Evolutionary conservation across 306 rosid species (phyloP), one percentile per base, ranked within the genome.

Genomic region (Pachyrhizus erosus): DNA sequence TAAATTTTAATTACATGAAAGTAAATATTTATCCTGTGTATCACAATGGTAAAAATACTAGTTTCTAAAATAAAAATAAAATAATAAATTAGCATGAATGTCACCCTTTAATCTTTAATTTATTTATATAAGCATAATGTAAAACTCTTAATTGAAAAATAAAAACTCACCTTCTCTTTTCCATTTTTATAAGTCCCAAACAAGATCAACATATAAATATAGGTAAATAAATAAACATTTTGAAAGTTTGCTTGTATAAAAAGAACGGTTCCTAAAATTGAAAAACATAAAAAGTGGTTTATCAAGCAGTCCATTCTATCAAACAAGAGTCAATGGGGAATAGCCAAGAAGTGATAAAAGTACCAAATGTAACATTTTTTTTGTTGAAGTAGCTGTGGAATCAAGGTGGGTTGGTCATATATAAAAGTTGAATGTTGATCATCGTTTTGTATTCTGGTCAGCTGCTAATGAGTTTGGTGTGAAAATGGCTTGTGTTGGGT

Each of bases 401-500:
- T 65, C 26, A n/a, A 21, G 46, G 45, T 33, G 45, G 70, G 21
- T 62, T 62, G 70, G 46, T 14, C 70, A 65, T 34, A 33, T 9
- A 33, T 3, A 65, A 64, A 65, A 65, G 24, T 17, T 65, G 46
- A 33, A 33, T 17, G 5, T 64, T 7, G 23, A 27, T 61, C 46
- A 29, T 7, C 14, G 7, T 61, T 26, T 10, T 55, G 14, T 45
- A n/a, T 76, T 76, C 5, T 39, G 70, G 55, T 40, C 8, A 40
- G 69, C 17, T 79, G 34, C 70, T 4, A 43, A 11, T 45, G 39
- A 58, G 76, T 45, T 58, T 60, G 80, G 80, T 37, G 45, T 23
- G 75, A 81, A 24, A 43, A 75, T 62, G 46, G 75, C 23, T 17
- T 81, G 57, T 24, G 33, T 12, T 60, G 43, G 84, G 73, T 31